These are phyloP conservation scores for Voacanga thouarsii DNA, from an alignment of 257 asterid genomes.

Conservation along the genomic window DNA sequence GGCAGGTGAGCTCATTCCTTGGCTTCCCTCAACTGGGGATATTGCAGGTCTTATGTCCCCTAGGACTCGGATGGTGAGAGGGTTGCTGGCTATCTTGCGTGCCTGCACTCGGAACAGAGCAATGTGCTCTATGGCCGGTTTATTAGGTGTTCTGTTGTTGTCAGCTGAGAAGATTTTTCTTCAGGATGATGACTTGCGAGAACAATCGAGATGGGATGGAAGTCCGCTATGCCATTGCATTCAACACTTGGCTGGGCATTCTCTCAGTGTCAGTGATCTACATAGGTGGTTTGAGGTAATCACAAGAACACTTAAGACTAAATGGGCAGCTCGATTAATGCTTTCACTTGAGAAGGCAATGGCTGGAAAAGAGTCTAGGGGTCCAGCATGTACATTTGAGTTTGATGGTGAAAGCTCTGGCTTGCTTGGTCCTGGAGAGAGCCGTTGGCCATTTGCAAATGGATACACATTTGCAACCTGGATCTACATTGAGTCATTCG, in stretches of 20 bases:
- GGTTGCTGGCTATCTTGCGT: constrained; percentile 90
- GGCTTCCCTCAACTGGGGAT: constrained; percentile 84
- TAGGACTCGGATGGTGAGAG: constrained; percentile 94
- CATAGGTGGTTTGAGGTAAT: constrained; percentile 77
- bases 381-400: constrained; percentile 93
- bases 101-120: constrained; percentile 97
- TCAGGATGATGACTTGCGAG: constrained; percentile 46
- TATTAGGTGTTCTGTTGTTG: constrained; percentile 65
- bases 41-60: constrained; percentile 88
- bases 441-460: constrained; percentile 94
- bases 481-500: constrained; percentile 97
- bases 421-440: constrained; percentile 91
- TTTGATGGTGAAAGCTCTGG: constrained; percentile 99
- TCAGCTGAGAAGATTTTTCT: constrained; percentile 77
- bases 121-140: constrained; percentile 92
- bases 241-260: constrained; percentile 89
- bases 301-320: constrained; percentile 56
- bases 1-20: constrained; percentile 92
- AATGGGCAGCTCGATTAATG: constrained; percentile 78
- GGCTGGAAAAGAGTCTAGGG: constrained; percentile 87
- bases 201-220: constrained; percentile 75
- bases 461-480: constrained; percentile 95
- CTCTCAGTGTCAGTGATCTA: constrained; percentile 77
- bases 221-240: constrained; percentile 85
- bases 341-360: constrained; percentile 90